Conservation (phyloP, 441 rosid species). For the Erodium texanum region DNA sequence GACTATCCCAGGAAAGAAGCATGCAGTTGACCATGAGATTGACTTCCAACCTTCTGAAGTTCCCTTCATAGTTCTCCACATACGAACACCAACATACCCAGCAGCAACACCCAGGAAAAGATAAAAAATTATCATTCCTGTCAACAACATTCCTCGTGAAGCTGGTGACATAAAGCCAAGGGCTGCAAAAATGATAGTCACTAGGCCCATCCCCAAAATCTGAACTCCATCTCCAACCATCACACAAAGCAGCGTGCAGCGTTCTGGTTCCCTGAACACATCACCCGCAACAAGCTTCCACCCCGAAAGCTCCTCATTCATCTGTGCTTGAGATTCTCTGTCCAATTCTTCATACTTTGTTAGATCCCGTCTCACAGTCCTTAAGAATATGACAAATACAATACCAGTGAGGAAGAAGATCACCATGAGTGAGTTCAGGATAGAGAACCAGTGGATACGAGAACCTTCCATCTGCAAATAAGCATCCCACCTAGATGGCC, state of each 20-base stretch:
- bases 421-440: conserved; percentile 90
- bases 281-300: conserved; percentile 98
- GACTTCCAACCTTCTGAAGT: conserved; percentile 78
- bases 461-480: conserved; percentile 96
- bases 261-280: conserved; percentile 81
- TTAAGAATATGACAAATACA: conserved; percentile 78
- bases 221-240: conserved; percentile 92
- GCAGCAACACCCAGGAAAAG: conserved; percentile 76
- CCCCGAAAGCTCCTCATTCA: conserved; percentile 95
- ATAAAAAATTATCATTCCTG: conserved; percentile 88
- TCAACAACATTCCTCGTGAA: conserved; percentile 81
- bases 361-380: conserved; percentile 91
- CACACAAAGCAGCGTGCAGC: conserved; percentile 65
- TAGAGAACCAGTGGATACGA: conserved; percentile 90
- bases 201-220: conserved; percentile 81
- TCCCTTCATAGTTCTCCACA: conserved; percentile 81
- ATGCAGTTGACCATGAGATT: conserved; percentile 66
- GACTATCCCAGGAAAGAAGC: conserved; percentile 92
- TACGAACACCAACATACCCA: conserved; percentile 71
- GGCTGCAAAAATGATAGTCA: conserved; percentile 87
- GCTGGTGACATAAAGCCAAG: conserved; percentile 96
- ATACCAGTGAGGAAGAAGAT: conserved; percentile 87
- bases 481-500: conserved; percentile 98
- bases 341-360: conserved; percentile 90
- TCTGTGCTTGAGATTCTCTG: conserved; percentile 94